phyloP scores from a whole-genome alignment of 2,329 filamentous ascomycete genomes.

The Sclerotinia minor region DNA sequence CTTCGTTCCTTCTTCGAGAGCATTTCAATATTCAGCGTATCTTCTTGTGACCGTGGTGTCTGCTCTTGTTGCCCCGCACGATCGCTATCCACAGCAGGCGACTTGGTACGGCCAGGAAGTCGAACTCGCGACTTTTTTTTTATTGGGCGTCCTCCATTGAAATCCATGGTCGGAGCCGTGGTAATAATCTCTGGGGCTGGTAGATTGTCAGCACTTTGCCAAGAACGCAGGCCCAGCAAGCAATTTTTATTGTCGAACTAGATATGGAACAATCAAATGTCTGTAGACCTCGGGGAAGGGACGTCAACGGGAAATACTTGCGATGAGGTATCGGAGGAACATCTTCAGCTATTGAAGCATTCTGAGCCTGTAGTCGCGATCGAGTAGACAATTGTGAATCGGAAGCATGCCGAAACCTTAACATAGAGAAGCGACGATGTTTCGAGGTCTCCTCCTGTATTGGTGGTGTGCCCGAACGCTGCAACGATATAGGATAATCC shows the following conservation, averaged over 20 bases:
- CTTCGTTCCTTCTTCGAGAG: conserved; percentile 47
- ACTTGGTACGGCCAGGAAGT: conserved; percentile 51
- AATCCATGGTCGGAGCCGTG: conserved; percentile 77
- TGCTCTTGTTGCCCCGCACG: conserved; percentile 25
- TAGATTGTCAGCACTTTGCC: conserved; percentile 25
- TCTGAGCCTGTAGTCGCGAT: conserved; percentile 65
- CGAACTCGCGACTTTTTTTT: conserved; percentile 59
- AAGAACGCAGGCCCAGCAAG: not conserved
- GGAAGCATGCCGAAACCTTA: conserved; percentile 88
- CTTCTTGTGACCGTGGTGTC: conserved; percentile 26
- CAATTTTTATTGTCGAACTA: not conserved
- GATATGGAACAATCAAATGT: not conserved
- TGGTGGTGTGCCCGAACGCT: conserved; percentile 45
- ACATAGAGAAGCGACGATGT: conserved; percentile 65
- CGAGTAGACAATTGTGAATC: conserved; percentile 82
- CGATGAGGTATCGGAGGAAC: conserved; percentile 58
- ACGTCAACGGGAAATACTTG: conserved; percentile 46
- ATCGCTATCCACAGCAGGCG: conserved; percentile 27
- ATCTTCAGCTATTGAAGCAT: conserved; percentile 44
- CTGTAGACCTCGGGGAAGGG: conserved; percentile 5
- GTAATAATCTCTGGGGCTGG: conserved; percentile 78
- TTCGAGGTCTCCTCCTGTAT: conserved; percentile 57
- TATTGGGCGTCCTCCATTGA: conserved; percentile 49
- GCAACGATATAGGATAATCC: conserved; percentile 29
- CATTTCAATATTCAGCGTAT: conserved; percentile 28